Evolutionary conservation across 116 monocot species (phyloP).

Genomic region (Zostera marina): DNA sequence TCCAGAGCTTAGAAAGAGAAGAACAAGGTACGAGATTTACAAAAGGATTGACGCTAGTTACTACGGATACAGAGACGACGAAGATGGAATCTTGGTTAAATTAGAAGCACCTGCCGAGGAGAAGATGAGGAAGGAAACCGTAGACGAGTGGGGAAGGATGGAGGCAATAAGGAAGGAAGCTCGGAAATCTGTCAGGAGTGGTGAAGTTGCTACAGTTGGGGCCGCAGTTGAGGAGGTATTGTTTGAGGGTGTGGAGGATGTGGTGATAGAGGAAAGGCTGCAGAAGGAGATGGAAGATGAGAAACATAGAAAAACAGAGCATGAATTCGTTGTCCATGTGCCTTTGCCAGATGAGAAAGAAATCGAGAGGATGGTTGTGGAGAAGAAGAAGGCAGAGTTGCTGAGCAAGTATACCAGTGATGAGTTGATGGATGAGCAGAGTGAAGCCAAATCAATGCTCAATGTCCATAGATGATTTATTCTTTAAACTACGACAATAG

Average conservation of each 20-base stretch:
- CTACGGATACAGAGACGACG: conserved; percentile 88
- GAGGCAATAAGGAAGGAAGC: conserved; percentile 60
- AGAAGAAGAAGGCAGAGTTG: conserved; percentile 89
- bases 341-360: conserved; percentile 81
- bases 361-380: conserved; percentile 86
- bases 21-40: conserved; percentile 78
- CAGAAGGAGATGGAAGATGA: conserved; percentile 36
- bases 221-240: conserved; percentile 32
- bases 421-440: conserved; percentile 50
- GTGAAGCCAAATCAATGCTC: conserved; percentile 77
- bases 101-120: conserved; percentile 52
- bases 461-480: conserved; percentile 45
- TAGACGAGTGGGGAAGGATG: conserved; percentile 50
- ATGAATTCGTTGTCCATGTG: conserved; percentile 84
- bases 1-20: conserved; percentile 60
- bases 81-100: conserved; percentile 87
- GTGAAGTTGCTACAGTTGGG: conserved; percentile 44
- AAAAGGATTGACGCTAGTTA: conserved; percentile 90
- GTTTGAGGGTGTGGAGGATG: conserved; percentile 86
- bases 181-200: conserved; percentile 65
- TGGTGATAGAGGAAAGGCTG: conserved; percentile 61
- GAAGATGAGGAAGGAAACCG: conserved; percentile 33
- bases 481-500: too few species aligned
- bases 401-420: conserved; percentile 75
- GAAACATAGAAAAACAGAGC: conserved; percentile 29